phyloP scores from a whole-genome alignment of 352 stramenopile genomes.

The Phytophthora tentaculata region DNA sequence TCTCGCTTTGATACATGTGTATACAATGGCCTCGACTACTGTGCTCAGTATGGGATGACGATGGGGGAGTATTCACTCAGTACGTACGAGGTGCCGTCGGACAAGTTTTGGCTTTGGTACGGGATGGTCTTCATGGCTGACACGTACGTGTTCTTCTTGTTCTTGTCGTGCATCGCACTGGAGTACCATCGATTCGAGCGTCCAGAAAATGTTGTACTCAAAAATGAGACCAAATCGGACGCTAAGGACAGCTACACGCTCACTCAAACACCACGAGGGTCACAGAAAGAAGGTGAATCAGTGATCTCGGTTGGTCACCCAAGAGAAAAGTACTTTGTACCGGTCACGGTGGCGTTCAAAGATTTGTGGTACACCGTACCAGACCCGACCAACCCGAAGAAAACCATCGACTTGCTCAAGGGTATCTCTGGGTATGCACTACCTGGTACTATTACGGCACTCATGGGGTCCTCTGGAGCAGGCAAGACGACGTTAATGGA shows the following conservation, averaged over 20 bases:
- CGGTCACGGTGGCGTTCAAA: background rate
- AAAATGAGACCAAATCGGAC: background rate
- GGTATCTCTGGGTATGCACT: background rate
- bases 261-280: slow-evolving; percentile 5
- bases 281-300: background rate
- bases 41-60: slow-evolving; percentile 20
- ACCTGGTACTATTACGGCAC: background rate
- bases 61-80: slow-evolving; percentile 25
- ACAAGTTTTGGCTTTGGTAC: slow-evolving; percentile 34
- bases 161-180: slow-evolving; percentile 19
- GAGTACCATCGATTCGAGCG: slow-evolving; percentile 20
- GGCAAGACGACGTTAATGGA: slow-evolving; percentile 4
- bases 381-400: background rate
- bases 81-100: slow-evolving; percentile 31
- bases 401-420: background rate
- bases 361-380: background rate
- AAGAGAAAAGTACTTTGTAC: background rate
- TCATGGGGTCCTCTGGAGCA: background rate
- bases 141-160: slow-evolving; percentile 22
- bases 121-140: slow-evolving; percentile 32
- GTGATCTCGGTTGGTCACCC: background rate
- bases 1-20: slow-evolving; percentile 4
- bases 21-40: slow-evolving; percentile 34
- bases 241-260: background rate
- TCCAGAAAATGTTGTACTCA: slow-evolving; percentile 16